phyloP scores from a whole-genome alignment of 768 basidiomycete genomes.

The Glaciozyma antarctica region DNA sequence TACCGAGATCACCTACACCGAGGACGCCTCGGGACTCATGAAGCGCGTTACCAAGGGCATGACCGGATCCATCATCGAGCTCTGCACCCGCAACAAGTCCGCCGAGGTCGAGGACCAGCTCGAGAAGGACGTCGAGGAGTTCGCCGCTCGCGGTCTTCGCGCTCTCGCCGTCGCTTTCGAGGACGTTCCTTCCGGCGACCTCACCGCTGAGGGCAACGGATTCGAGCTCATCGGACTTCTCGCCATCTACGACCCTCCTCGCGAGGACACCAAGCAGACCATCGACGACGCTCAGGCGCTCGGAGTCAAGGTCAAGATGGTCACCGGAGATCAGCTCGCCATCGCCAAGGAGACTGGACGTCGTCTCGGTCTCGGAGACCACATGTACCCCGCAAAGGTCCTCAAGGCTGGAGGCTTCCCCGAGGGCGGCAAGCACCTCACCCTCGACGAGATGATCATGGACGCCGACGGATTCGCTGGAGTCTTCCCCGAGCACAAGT shows the following conservation, averaged over 20 bases:
- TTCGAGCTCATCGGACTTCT: constrained; percentile 96
- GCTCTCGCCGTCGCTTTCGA: constrained; percentile 93
- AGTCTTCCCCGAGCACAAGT: constrained; percentile 99
- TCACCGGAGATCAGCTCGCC: constrained; percentile 99
- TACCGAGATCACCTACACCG: constrained; percentile 95
- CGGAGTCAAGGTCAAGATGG: constrained; percentile 99
- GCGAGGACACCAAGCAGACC: constrained; percentile 96
- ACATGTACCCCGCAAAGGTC: constrained; percentile 99
- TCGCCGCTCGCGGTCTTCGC: constrained; percentile 89
- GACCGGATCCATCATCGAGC: constrained; percentile 94
- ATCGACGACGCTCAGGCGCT: constrained; percentile 93
- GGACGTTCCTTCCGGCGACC: constrained; percentile 73
- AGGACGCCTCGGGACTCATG: constrained; percentile 85
- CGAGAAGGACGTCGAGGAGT: constrained; percentile 92
- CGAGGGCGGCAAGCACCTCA: constrained; percentile 70
- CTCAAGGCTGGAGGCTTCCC: constrained; percentile 78
- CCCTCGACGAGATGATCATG: constrained; percentile 96
- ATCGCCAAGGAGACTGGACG: constrained; percentile 99
- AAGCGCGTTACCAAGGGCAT: constrained; percentile 99
- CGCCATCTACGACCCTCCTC: constrained; percentile 94
- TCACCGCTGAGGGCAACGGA: constrained; percentile 82
- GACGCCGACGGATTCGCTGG: constrained; percentile 99
- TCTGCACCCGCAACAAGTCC: constrained; percentile 95
- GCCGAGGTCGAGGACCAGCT: constrained; percentile 81
- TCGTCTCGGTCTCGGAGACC: constrained; percentile 93